Evolutionary conservation across 805 yeast species (phyloP).

Genomic region (Yamadazyma akitaensis): DNA sequence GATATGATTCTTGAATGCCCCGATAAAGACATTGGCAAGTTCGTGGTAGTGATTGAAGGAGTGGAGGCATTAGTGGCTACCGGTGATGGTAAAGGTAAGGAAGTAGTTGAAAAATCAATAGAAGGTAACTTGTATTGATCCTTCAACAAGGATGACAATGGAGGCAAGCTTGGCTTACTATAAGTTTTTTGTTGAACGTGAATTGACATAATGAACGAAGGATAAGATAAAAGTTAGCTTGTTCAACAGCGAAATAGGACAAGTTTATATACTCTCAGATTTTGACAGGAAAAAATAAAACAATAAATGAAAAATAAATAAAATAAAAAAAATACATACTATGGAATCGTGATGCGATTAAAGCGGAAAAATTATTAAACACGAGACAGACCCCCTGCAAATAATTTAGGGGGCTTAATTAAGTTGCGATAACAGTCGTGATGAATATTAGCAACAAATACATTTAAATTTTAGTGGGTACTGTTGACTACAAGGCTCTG

Average conservation of each 20-base stretch:
- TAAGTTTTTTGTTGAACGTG: conserved; percentile 33
- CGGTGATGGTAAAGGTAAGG: conserved; percentile 5
- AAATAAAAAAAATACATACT: background rate
- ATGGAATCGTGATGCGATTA: conserved; percentile 7
- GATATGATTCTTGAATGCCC: background rate
- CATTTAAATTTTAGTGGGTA: too few relatives aligned
- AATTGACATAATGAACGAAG: conserved; percentile 5
- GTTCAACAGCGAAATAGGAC: background rate
- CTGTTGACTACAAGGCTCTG: too few relatives aligned
- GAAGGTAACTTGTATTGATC: conserved; percentile 14
- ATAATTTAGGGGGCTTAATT: background rate
- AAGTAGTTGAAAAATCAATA: conserved; percentile 4
- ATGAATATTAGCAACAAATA: too few relatives aligned
- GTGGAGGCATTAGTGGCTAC: conserved; percentile 3
- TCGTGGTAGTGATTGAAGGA: background rate
- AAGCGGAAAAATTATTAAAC: conserved; percentile 4
- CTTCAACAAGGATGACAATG: conserved; percentile 34
- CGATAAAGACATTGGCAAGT: conserved; percentile 8
- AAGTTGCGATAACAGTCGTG: too few relatives aligned
- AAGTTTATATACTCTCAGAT: conserved; percentile 2
- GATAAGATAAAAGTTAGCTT: background rate
- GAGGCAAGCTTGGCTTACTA: conserved; percentile 35
- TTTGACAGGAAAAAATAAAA: background rate
- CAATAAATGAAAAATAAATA: background rate
- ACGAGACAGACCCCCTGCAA: conserved; percentile 4